Percentiles rank a stretch among this genome's conserved stretches.
Evolutionary conservation across 345 rosid genomes (phyloP).

Genomic region (Adansonia digitata): DNA sequence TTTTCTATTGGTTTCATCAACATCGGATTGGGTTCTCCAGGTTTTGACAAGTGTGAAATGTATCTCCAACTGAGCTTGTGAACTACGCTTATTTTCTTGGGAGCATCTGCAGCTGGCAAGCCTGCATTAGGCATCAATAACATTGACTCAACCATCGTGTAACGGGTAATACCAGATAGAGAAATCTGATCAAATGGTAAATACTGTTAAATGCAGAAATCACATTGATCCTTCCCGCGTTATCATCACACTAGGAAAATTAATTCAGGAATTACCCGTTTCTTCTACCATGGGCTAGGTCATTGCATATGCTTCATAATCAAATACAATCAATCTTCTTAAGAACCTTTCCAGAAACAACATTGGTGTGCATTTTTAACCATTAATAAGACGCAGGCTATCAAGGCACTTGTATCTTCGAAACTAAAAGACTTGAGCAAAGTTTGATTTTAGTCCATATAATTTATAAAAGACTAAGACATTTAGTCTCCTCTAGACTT

Average conservation of each 20-base stretch:
- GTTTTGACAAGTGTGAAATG: constrained; percentile 49
- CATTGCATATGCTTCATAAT: not conserved
- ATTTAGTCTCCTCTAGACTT: not conserved
- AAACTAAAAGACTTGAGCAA: not conserved
- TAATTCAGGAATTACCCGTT: not conserved
- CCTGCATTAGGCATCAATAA: constrained; percentile 38
- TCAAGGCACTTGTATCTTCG: not conserved
- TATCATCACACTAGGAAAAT: not conserved
- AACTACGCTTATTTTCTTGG: constrained; percentile 88
- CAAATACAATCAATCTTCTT: not conserved
- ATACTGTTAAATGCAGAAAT: not conserved
- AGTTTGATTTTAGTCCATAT: not conserved
- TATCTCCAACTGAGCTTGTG: constrained; percentile 93
- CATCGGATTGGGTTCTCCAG: constrained; percentile 19
- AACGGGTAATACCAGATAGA: not conserved
- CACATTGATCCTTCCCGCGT: not conserved
- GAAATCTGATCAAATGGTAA: not conserved
- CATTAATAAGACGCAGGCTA: not conserved
- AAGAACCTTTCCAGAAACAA: not conserved
- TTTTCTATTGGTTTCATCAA: constrained; percentile 31
- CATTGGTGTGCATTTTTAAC: not conserved
- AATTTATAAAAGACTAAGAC: not conserved
- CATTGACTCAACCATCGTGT: constrained; percentile 5
- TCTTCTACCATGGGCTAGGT: not conserved
- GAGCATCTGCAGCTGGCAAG: constrained; percentile 56